Evolutionary conservation across 225 moss, liverwort and hornwort species (phyloP).

Genomic region (Bryum argenteum): DNA sequence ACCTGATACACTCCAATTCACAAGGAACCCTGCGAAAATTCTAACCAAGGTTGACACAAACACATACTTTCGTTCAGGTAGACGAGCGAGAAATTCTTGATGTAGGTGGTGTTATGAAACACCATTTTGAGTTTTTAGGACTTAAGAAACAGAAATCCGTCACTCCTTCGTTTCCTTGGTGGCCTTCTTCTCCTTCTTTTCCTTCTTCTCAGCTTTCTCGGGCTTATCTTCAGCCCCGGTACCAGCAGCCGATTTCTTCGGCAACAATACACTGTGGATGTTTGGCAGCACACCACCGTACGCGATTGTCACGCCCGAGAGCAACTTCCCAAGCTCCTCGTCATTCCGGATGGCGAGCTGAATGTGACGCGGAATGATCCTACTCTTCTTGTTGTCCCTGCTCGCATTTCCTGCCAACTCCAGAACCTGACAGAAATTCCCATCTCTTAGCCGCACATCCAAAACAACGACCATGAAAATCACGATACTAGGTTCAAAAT

Average conservation of each 20-base stretch:
- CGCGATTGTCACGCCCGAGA: conserved; percentile 55
- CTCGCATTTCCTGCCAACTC: conserved; percentile 63
- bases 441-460: background rate
- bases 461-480: background rate
- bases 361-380: conserved; percentile 64
- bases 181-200: conserved; percentile 19
- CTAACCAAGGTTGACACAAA: no score
- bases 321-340: conserved; percentile 56
- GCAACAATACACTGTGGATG: conserved; percentile 49
- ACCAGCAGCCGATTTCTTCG: conserved; percentile 48
- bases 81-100: background rate
- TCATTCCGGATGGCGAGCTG: conserved; percentile 61
- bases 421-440: conserved; percentile 37
- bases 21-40: no score
- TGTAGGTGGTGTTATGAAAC: conserved; percentile 41
- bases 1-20: no score
- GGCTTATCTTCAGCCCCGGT: conserved; percentile 31
- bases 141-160: background rate
- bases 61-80: background rate
- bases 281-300: conserved; percentile 62
- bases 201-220: conserved; percentile 33
- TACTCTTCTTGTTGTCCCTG: conserved; percentile 63
- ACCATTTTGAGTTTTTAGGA: conserved; percentile 10
- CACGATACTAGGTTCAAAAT: background rate
- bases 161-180: conserved; percentile 28